Evolutionary conservation across 75 land plant genomes (phyloP).

Genomic region (Sequoiadendron giganteum): DNA sequence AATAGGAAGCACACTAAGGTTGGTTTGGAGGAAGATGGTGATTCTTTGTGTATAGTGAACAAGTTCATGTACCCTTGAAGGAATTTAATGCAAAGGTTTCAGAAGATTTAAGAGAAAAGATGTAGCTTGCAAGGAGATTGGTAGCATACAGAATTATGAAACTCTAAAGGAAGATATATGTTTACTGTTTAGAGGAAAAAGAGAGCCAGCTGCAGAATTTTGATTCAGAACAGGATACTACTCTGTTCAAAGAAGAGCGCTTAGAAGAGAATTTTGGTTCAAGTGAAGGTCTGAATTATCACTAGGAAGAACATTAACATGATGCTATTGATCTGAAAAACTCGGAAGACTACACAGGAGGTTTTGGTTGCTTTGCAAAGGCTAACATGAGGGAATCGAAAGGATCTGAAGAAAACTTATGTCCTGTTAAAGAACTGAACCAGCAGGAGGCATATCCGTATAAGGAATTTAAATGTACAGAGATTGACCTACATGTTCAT

Average conservation of each 20-base stretch:
- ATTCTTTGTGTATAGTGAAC: background rate
- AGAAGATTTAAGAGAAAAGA: background rate
- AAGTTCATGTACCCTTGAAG: background rate
- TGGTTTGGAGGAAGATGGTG: background rate
- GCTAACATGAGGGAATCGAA: too few species aligned
- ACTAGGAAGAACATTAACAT: too few species aligned
- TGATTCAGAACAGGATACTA: background rate
- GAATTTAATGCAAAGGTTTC: background rate
- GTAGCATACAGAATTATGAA: background rate
- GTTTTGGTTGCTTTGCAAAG: too few species aligned
- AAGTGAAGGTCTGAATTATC: background rate
- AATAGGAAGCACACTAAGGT: background rate
- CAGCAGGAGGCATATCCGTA: too few species aligned
- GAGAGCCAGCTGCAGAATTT: background rate
- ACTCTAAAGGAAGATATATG: background rate
- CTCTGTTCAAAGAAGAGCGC: background rate
- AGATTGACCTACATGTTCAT: too few species aligned
- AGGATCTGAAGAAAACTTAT: too few species aligned
- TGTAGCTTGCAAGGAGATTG: background rate
- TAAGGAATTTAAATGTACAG: too few species aligned
- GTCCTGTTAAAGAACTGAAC: too few species aligned
- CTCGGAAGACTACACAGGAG: background rate
- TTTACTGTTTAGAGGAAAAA: background rate
- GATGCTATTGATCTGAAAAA: background rate
- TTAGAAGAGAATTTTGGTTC: background rate